Evolutionary conservation across 2,329 filamentous ascomycete genomes (phyloP).

Genomic region (Calonectria pseudoturangicola): DNA sequence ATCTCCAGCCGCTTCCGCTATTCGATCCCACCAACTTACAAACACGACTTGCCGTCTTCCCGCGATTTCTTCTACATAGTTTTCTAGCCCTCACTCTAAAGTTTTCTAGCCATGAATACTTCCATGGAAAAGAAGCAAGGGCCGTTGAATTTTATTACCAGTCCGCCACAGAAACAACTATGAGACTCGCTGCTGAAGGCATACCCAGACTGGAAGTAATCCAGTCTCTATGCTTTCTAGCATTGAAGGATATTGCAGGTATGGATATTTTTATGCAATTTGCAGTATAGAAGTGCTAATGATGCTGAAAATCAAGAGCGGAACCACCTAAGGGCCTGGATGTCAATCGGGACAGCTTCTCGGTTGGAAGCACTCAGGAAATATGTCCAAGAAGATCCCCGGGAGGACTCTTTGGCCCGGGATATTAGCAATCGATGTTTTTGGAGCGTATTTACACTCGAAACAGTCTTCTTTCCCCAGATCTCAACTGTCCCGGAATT

Average conservation of each 20-base stretch:
- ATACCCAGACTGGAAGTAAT: conserved; percentile 7
- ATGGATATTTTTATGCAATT: too few relatives aligned
- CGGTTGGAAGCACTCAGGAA: conserved; percentile 16
- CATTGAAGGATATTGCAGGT: conserved; percentile 12
- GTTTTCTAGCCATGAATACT: conserved; percentile 14
- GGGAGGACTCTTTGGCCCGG: neutral
- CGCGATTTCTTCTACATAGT: conserved; percentile 7
- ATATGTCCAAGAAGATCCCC: conserved; percentile 1
- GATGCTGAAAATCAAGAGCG: neutral
- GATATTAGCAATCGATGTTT: conserved; percentile 11
- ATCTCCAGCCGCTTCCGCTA: conserved; percentile 3
- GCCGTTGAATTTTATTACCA: conserved; percentile 14
- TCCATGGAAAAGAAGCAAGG: neutral
- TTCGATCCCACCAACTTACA: neutral
- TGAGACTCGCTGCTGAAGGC: conserved; percentile 16
- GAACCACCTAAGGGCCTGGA: conserved; percentile 10
- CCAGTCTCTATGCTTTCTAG: conserved; percentile 11
- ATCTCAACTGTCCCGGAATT: conserved; percentile 9
- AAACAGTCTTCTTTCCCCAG: conserved; percentile 14
- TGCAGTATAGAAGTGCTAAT: neutral
- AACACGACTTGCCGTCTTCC: neutral
- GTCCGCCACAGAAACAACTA: neutral
- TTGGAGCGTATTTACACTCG: conserved; percentile 12
- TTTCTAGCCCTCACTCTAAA: conserved; percentile 5
- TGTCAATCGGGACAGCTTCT: conserved; percentile 12